Base-by-base conservation (phyloP, 768 basidiomycete genomes). In the Xerocomellus intermedius region DNA sequence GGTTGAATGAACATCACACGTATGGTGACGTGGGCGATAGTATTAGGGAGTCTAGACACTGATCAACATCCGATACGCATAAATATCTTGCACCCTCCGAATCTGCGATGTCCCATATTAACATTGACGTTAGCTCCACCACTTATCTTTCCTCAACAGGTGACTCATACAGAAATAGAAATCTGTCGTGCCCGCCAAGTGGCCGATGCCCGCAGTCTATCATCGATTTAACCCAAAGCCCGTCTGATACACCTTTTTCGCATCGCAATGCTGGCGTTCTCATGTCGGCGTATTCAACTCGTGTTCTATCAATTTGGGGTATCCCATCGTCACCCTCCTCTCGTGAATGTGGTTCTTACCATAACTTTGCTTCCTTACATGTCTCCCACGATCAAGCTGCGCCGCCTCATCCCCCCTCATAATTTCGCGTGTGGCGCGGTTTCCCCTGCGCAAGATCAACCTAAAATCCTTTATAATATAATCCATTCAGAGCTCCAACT, bases 51-150 rank as follows among this genome's bases (percentile, higher is more conserved):
- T n/a, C n/a, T n/a, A n/a, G n/a, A n/a, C n/a, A n/a, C n/a, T n/a
- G n/a, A n/a, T n/a, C n/a, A n/a, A n/a, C n/a, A n/a, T n/a, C 32
- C 51, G 33, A 28, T 28, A 44, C 16, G 21, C 48, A 55, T 39
- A 45, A 50, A 44, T 50, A 50, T 44, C 54, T 33, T 45, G 49
- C 41, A 24, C 42, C 54, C 48, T 47, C 16, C 14, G n/a, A n/a
- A n/a, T 8, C 8, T 42, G 28, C 28, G 28, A 28, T 28, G 28
- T 8, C 8, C 28, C 30, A 32, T 32, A 5, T 24, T 2, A 7
- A 41, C 8, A 12, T 5, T 36, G 24, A 49, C 48, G 36, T 12
- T 13, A 9, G 36, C 48, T 49, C 48, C 48, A 39, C 37, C 16
- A 36, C 16, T 8, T 16, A 30, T 30, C 32, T 13, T 17, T 13